A percentile compares a stretch with the other conserved stretches of the same genome.
Evolutionary conservation across 345 rosid species (phyloP).

Genomic region (Euphorbia tirucalli): DNA sequence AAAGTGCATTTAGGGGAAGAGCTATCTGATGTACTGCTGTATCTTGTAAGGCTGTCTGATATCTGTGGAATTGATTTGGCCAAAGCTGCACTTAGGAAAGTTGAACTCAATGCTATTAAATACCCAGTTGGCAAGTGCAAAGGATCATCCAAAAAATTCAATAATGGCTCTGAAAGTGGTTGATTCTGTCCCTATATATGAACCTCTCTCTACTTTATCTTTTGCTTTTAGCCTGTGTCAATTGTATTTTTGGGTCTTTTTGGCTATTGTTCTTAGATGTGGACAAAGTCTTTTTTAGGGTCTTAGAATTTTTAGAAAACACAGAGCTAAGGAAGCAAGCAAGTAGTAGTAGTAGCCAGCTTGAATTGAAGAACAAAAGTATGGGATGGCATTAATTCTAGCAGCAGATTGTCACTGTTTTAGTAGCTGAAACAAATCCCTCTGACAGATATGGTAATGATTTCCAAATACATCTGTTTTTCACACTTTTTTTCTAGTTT

Average conservation of each 20-base stretch:
- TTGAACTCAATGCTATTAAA: constrained; percentile 75
- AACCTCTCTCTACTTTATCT: neutral
- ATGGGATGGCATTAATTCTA: neutral
- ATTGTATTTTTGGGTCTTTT: neutral
- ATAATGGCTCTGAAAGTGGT: constrained; percentile 7
- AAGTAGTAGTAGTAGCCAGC: neutral
- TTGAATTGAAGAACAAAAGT: neutral
- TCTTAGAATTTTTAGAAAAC: no score
- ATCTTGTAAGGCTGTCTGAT: constrained; percentile 86
- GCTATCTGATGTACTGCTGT: constrained; percentile 83
- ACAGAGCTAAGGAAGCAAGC: neutral
- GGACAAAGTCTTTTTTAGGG: constrained; percentile 1
- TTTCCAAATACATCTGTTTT: neutral
- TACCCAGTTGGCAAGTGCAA: constrained; percentile 50
- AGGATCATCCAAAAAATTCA: constrained; percentile 13
- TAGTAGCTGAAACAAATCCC: constrained; percentile 14
- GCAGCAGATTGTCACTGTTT: constrained; percentile 6
- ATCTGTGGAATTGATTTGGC: constrained; percentile 77
- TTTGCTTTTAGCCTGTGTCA: no score
- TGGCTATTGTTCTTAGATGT: neutral
- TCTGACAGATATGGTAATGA: constrained; percentile 21
- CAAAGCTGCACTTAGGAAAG: constrained; percentile 73
- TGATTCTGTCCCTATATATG: neutral
- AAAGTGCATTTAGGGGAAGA: constrained; percentile 84
- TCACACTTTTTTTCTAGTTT: neutral